Evolutionary conservation across 2,329 filamentous ascomycete species (phyloP).

Genomic region (Teratosphaeria viscida): DNA sequence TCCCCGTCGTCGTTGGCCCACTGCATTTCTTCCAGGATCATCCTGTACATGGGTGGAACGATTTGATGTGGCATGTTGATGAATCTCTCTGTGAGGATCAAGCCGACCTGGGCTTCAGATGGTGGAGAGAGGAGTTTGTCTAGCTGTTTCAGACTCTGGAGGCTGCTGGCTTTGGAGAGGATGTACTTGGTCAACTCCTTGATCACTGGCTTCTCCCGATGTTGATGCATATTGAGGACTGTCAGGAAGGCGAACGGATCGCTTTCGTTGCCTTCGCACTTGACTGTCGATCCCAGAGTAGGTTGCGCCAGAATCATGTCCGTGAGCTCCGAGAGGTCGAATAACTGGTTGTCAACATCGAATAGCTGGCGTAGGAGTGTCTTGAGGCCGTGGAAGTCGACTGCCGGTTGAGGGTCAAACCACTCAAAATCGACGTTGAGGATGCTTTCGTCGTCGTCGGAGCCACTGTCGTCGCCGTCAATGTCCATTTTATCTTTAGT

Average conservation of each 20-base stretch:
- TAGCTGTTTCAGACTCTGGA: conserved; percentile 24
- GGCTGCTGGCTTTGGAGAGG: conserved; percentile 37
- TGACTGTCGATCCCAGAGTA: conserved; percentile 84
- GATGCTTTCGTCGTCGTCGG: conserved; percentile 10
- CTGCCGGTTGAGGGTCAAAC: conserved; percentile 83
- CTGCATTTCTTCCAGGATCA: conserved; percentile 84
- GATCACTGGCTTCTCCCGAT: conserved; percentile 59
- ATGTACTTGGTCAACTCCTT: conserved; percentile 65
- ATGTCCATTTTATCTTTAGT: conserved; percentile 32
- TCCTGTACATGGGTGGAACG: conserved; percentile 84
- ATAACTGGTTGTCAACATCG: conserved; percentile 73
- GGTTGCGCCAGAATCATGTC: conserved; percentile 82
- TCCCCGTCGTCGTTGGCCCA: conserved; percentile 84
- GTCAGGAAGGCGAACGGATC: conserved; percentile 92
- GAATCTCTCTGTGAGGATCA: conserved; percentile 83
- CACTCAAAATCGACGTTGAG: conserved; percentile 87
- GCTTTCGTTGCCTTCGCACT: conserved; percentile 87
- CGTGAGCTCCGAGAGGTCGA: conserved; percentile 77
- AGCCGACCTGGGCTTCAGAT: conserved; percentile 52
- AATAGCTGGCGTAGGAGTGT: conserved; percentile 82
- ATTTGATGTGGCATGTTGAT: conserved; percentile 96
- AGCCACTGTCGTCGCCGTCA: conserved; percentile 24
- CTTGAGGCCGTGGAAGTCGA: conserved; percentile 94
- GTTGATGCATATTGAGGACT: conserved; percentile 69
- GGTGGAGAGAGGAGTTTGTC: conserved; percentile 27